Evolutionary conservation across 169 alveolate species (phyloP).

Genomic region (Toxoplasma gondii): DNA sequence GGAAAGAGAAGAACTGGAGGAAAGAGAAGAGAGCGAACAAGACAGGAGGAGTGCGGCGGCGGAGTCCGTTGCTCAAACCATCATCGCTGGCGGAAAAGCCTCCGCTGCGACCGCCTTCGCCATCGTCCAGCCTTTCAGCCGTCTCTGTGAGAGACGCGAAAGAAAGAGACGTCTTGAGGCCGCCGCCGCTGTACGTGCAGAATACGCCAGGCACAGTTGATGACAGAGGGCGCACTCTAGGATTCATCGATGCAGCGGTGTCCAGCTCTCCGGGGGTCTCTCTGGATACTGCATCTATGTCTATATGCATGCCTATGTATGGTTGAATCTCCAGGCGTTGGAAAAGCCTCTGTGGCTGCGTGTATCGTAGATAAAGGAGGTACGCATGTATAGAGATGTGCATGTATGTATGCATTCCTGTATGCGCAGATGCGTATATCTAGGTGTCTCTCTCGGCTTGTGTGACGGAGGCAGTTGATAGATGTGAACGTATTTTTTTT

Average conservation of each 20-base stretch:
- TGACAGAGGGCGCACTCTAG: no score
- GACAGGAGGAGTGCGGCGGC: background rate
- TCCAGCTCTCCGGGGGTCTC: no score
- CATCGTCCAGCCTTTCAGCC: background rate
- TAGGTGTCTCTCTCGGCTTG: no score
- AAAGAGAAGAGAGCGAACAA: background rate
- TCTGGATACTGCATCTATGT: no score
- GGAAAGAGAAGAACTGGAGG: background rate
- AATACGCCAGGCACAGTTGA: no score
- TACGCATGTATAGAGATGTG: background rate
- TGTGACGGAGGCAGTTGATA: no score
- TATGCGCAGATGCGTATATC: background rate
- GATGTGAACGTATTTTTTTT: no score
- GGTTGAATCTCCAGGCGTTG: no score
- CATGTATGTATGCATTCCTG: background rate
- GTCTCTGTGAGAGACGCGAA: background rate
- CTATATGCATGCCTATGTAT: no score
- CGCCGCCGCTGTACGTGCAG: background rate
- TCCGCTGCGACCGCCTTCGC: conserved; percentile 32
- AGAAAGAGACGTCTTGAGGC: background rate
- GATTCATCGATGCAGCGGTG: no score
- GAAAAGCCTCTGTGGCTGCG: background rate
- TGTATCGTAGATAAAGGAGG: background rate
- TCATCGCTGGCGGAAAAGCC: background rate
- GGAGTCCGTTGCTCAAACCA: background rate